Evolutionary conservation across 306 rosid genomes (phyloP).

Genomic region (Geum urbanum): DNA sequence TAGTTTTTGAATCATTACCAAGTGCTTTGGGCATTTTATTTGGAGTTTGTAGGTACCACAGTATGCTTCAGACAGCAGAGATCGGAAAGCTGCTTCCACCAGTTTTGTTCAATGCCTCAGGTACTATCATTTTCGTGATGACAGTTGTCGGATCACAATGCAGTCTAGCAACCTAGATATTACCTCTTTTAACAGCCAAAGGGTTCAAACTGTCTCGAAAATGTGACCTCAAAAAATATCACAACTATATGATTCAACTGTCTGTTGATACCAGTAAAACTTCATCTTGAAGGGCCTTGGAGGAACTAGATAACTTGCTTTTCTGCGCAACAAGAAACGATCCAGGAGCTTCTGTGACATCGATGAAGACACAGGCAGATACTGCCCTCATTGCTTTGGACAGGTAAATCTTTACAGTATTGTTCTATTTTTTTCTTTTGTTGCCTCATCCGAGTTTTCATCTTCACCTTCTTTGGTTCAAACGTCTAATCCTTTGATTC

Average conservation of each 20-base stretch:
- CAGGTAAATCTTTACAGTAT: constrained; percentile 39
- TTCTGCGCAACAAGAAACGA: constrained; percentile 87
- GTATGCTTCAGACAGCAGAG: constrained; percentile 75
- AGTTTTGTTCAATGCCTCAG: constrained; percentile 81
- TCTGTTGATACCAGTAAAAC: constrained; percentile 14
- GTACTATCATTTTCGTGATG: constrained; percentile 33
- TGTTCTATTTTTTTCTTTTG: neutral
- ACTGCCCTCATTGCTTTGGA: constrained; percentile 59
- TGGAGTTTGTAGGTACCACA: constrained; percentile 62
- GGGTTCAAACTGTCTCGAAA: neutral
- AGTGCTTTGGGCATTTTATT: constrained; percentile 21
- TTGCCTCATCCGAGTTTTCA: neutral
- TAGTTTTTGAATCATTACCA: constrained; percentile 7
- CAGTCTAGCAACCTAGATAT: neutral
- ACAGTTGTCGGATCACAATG: neutral
- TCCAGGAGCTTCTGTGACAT: constrained; percentile 57
- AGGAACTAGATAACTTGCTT: constrained; percentile 77
- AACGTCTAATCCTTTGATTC: neutral
- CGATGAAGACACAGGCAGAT: constrained; percentile 62
- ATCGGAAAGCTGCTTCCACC: constrained; percentile 56
- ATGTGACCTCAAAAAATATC: neutral
- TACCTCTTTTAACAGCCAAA: neutral
- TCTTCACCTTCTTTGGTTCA: neutral
- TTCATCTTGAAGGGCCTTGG: constrained; percentile 61
- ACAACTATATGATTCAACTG: constrained; percentile 16